Conservation (phyloP, 1,139 yeast genomes). For the Wickerhamomyces sp. region DNA sequence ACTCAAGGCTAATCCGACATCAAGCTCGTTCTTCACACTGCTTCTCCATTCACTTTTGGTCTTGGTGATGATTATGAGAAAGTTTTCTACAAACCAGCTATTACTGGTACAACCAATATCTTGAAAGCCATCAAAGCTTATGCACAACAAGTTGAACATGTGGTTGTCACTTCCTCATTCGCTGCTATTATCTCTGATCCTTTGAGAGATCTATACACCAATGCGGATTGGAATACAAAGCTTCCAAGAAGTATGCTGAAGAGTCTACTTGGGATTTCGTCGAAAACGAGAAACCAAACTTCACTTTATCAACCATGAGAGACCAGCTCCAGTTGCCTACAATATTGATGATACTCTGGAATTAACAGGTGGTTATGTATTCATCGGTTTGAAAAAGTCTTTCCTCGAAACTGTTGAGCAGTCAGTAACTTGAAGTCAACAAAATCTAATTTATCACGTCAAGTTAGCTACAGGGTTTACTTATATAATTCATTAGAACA, state of each 20-base stretch:
- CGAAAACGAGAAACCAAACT: slow-evolving; percentile 32
- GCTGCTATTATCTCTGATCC: slow-evolving; percentile 30
- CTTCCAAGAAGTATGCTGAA: slow-evolving; percentile 50
- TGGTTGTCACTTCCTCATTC: slow-evolving; percentile 50
- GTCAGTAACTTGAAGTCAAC: no score
- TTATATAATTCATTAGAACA: no score
- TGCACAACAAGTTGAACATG: slow-evolving; percentile 42
- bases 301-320: slow-evolving; percentile 39
- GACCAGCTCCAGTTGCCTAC: no score
- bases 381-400: no score
- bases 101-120: slow-evolving; percentile 39
- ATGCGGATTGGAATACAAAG: slow-evolving; percentile 39
- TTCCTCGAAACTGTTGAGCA: no score
- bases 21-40: slow-evolving; percentile 47
- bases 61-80: slow-evolving; percentile 26
- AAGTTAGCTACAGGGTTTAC: no score
- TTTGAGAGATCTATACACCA: slow-evolving; percentile 26
- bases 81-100: slow-evolving; percentile 39
- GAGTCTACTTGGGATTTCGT: slow-evolving; percentile 51
- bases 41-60: slow-evolving; percentile 38
- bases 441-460: no score
- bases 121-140: slow-evolving; percentile 32
- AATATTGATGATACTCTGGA: no score
- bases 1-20: slow-evolving; percentile 35
- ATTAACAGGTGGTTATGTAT: no score